Base-by-base conservation (phyloP, 441 rosid genomes). In the Populus hybrid region DNA sequence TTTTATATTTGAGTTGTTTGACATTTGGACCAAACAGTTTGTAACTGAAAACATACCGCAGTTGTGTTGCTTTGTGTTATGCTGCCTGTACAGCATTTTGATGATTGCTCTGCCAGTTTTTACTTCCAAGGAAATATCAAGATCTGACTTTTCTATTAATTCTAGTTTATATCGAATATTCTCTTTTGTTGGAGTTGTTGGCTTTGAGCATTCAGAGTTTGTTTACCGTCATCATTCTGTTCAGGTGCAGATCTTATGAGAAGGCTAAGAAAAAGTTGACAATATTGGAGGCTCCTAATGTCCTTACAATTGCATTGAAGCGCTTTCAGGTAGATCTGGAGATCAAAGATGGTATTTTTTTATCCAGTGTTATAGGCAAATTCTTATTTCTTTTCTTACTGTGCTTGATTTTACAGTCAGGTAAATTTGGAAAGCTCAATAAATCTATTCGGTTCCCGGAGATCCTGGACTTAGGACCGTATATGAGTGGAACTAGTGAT, bases 361-460 rank as follows among this genome's bases (percentile, higher is more conserved):
- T 29, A 29, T 64, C 6, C 29, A 40, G 40, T n/a, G 20, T 61
- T 78, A 71, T 61, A 24, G 33, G 50, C 76, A 38, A 31, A 42
- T 84, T 85, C 82, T 87, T 64, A 85, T 80, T 81, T 86, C 59
- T 84, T 80, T 81, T 21, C 36, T 56, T 82, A 72, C 28, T 67
- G 23, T 79, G 76, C 74, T 73, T 72, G 45, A 40, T 69, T 74
- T 86, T 87, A 29, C 93, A 95, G 99, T 87, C 97, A 0, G 98
- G 98, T 64, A 94, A 90, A 88, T 90, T 90, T 77, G 99, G 99
- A 76, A 94, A 94, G 91, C 93, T 96, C 70, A 96, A 93, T 76
- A 96, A 96, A 79, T 77, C 91, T 18, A 84, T 96, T 78, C 84
- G 83, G 66, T 94, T 91, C 83, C 98, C 99, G 2, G 97, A 94